Evolutionary conservation across 345 rosid genomes (phyloP).

Genomic region (Melaleuca alternifolia): DNA sequence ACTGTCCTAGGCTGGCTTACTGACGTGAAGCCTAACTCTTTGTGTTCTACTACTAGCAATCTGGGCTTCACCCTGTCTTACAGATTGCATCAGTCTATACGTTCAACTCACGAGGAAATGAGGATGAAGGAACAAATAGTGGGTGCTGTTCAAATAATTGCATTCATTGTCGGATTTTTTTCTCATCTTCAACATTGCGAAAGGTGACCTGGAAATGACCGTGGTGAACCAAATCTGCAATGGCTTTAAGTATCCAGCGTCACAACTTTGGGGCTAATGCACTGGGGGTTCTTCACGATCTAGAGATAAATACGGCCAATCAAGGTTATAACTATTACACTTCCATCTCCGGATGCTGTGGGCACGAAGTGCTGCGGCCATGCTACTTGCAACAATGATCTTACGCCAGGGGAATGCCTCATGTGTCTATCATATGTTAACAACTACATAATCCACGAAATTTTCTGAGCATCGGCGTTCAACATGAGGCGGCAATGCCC

Average conservation of each 20-base stretch:
- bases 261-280: background rate
- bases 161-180: background rate
- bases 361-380: background rate
- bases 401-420: background rate
- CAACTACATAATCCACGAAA: background rate
- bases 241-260: background rate
- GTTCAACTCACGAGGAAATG: background rate
- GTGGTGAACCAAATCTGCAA: background rate
- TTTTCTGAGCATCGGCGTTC: background rate
- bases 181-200: rapidly evolving
- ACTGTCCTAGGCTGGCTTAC: background rate
- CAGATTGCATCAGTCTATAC: background rate
- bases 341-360: background rate
- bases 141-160: background rate
- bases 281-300: background rate
- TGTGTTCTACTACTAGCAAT: background rate
- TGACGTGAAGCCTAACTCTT: background rate
- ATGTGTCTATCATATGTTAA: background rate
- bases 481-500: background rate
- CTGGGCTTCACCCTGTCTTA: background rate
- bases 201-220: background rate
- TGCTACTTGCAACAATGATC: background rate
- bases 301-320: background rate
- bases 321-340: background rate
- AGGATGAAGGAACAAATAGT: background rate